Evolutionary conservation across 495 filamentous ascomycete genomes (phyloP).

Genomic region (Articulospora tetracladia): DNA sequence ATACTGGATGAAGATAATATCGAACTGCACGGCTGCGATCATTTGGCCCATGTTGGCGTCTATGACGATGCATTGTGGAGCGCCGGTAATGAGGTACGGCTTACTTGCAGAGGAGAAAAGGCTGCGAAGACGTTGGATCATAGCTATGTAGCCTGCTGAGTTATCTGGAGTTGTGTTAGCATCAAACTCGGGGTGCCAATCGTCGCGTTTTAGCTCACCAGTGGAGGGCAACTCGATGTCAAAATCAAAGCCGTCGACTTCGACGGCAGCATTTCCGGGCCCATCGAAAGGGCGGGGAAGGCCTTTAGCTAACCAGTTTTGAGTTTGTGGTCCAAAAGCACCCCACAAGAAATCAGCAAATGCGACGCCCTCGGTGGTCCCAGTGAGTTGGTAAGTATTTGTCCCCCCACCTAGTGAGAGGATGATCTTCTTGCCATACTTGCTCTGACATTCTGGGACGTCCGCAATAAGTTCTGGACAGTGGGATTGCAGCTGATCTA

Average conservation of each 20-base stretch:
- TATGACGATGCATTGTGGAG: conserved; percentile 52
- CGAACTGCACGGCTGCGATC: conserved; percentile 47
- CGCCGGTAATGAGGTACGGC: conserved; percentile 51
- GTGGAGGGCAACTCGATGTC: conserved; percentile 43
- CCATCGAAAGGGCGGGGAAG: conserved; percentile 38
- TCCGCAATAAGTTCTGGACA: conserved; percentile 37
- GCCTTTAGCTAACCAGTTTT: conserved; percentile 29
- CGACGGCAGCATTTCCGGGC: neutral
- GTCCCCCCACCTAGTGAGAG: conserved; percentile 54
- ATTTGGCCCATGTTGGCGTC: conserved; percentile 50
- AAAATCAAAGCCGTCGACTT: conserved; percentile 56
- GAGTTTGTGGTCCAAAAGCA: conserved; percentile 45
- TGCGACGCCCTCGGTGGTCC: conserved; percentile 43
- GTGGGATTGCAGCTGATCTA: conserved; percentile 27
- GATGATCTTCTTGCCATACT: conserved; percentile 56
- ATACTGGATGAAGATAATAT: conserved; percentile 66
- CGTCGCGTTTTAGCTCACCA: conserved; percentile 33
- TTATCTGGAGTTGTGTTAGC: conserved; percentile 25
- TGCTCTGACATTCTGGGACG: conserved; percentile 42
- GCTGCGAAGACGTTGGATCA: conserved; percentile 41
- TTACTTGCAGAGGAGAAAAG: conserved; percentile 39
- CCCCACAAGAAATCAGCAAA: conserved; percentile 62
- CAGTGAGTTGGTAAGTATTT: conserved; percentile 28
- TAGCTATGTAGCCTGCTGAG: conserved; percentile 35
- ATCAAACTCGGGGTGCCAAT: conserved; percentile 21